Evolutionary conservation across 2,329 filamentous ascomycete genomes (phyloP).

Genomic region (Thelonectria blattea): DNA sequence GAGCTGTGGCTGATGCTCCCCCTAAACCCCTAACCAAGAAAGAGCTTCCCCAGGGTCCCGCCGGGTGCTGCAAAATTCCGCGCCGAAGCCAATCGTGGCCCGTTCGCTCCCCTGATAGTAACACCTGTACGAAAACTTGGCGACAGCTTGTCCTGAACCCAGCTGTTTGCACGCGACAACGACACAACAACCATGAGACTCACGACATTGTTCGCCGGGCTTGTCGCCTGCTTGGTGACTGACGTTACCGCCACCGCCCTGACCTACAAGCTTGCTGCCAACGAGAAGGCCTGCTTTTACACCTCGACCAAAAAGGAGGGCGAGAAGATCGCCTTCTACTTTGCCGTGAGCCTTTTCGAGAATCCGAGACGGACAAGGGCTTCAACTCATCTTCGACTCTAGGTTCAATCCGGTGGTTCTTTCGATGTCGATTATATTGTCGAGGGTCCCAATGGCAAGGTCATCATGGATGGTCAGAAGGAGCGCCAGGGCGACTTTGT

Average conservation of each 20-base stretch:
- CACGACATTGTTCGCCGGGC: constrained; percentile 65
- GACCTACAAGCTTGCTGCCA: constrained; percentile 88
- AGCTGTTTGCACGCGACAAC: constrained; percentile 39
- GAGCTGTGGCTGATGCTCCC: constrained; percentile 29
- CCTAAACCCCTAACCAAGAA: not conserved
- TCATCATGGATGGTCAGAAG: constrained; percentile 86
- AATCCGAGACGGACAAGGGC: not conserved
- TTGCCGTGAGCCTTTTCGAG: constrained; percentile 73
- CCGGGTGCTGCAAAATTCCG: constrained; percentile 37
- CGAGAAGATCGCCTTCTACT: constrained; percentile 97
- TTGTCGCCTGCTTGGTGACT: constrained; percentile 74
- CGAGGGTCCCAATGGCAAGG: constrained; percentile 77
- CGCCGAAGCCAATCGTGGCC: constrained; percentile 39
- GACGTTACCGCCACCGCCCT: constrained; percentile 85
- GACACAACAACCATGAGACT: constrained; percentile 65
- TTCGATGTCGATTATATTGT: constrained; percentile 97
- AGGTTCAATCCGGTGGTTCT: constrained; percentile 98
- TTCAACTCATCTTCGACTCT: constrained; percentile 22
- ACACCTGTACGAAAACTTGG: constrained; percentile 31
- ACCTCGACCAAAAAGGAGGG: constrained; percentile 76
- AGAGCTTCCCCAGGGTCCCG: constrained; percentile 19
- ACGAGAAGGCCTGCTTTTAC: constrained; percentile 97
- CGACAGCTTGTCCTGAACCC: constrained; percentile 41
- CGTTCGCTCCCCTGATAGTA: constrained; percentile 26
- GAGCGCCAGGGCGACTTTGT: constrained; percentile 97